Conservation (phyloP, 352 stramenopile genomes). For the Paralagenidium karlingii region DNA sequence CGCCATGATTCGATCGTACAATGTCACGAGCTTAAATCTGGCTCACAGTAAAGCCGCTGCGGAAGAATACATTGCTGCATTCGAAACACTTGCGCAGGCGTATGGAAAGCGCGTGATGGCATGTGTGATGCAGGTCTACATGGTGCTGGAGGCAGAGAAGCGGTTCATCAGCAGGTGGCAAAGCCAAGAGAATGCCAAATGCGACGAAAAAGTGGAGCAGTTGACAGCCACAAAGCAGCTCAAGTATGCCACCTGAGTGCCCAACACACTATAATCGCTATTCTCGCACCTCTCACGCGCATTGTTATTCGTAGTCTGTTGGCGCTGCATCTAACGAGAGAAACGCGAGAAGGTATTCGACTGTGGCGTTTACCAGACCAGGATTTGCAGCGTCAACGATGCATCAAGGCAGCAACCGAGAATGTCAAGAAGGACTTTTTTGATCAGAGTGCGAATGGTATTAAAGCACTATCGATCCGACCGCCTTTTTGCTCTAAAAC, state of each 20-base stretch:
- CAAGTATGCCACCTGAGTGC: conserved; percentile 24
- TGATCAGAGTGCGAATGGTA: not conserved
- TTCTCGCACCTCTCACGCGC: conserved; percentile 1
- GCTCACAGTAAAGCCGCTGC: too few species aligned
- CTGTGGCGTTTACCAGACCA: conserved; percentile 26
- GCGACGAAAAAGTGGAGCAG: conserved; percentile 11
- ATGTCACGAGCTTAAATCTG: too few species aligned
- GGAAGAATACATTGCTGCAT: conserved; percentile 10
- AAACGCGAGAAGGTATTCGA: conserved; percentile 36
- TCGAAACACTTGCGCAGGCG: conserved; percentile 12
- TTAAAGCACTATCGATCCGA: too few species aligned
- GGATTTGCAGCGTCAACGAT: conserved; percentile 44
- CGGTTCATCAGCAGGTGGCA: conserved; percentile 21
- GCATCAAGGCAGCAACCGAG: conserved; percentile 46
- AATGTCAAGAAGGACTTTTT: conserved; percentile 57
- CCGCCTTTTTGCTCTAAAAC: too few species aligned
- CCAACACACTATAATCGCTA: not conserved
- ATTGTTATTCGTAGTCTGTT: conserved; percentile 23
- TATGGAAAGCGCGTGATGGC: conserved; percentile 17
- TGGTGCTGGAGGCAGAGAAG: conserved; percentile 31
- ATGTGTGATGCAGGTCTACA: conserved; percentile 24
- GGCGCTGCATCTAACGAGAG: conserved; percentile 40
- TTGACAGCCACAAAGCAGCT: conserved; percentile 30
- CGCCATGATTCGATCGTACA: too few species aligned
- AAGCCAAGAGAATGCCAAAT: conserved; percentile 11